These are phyloP conservation scores for Pyrenophora graminea DNA, from an alignment of 2,329 filamentous ascomycete genomes.

Conservation along the genomic window DNA sequence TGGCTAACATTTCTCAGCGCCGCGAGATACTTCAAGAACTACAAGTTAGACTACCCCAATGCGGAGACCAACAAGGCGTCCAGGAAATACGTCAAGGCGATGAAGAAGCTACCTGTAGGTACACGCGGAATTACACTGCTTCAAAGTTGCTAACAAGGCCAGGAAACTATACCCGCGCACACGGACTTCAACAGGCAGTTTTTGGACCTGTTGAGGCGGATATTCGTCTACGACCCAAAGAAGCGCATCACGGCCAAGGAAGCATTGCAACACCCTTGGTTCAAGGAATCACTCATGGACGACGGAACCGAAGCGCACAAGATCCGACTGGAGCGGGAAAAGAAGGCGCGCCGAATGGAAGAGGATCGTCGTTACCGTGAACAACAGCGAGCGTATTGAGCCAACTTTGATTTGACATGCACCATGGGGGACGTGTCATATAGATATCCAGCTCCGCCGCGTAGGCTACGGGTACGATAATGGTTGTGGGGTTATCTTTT, in stretches of 20 bases:
- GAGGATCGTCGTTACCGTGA: conserved; percentile 39
- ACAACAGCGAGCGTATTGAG: conserved; percentile 30
- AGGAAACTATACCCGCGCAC: conserved; percentile 67
- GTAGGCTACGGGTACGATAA: conserved; percentile 8
- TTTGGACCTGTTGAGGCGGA: conserved; percentile 64
- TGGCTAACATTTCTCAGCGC: conserved; percentile 39
- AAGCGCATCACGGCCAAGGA: conserved; percentile 67
- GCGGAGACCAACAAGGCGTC: conserved; percentile 66
- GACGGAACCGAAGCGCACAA: conserved; percentile 68
- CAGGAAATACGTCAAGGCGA: conserved; percentile 69
- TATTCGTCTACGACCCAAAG: conserved; percentile 70
- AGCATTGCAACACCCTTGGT: conserved; percentile 69
- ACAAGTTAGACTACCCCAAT: conserved; percentile 66
- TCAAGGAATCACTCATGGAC: conserved; percentile 66
- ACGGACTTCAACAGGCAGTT: conserved; percentile 66
- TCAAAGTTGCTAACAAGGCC: conserved; percentile 13
- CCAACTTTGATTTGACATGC: conserved; percentile 6
- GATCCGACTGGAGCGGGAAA: conserved; percentile 55
- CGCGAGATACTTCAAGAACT: conserved; percentile 59
- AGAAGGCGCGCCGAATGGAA: conserved; percentile 40
- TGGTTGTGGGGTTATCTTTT: conserved; percentile 20
- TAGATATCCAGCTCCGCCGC: conserved; percentile 15
- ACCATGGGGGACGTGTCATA: conserved; percentile 16
- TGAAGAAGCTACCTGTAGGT: conserved; percentile 65
- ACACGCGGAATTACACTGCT: neutral